A percentile compares a stretch with the other conserved stretches of the same genome.
Evolutionary conservation across 2,329 filamentous ascomycete genomes (phyloP).

Genomic region (Blumeriella jaapii): DNA sequence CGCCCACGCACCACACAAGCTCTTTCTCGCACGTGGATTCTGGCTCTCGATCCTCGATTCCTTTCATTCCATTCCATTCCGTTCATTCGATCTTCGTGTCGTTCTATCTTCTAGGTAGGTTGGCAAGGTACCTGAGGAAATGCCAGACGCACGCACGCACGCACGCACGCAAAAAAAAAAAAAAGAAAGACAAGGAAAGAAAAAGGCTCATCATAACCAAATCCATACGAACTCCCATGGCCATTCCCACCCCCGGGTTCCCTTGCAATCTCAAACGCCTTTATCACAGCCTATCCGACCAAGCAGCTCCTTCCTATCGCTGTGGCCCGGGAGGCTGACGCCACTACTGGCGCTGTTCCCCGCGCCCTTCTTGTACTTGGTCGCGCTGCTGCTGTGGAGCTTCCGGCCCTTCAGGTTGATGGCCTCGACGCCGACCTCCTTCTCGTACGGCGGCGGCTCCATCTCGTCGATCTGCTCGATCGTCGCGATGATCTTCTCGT

Average conservation of each 20-base stretch:
- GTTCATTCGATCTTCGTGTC: too few species aligned
- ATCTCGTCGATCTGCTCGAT: slow-evolving; percentile 10
- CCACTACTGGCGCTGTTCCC: slow-evolving; percentile 24
- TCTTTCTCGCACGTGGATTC: too few species aligned
- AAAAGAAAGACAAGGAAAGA: too few species aligned
- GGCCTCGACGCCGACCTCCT: slow-evolving; percentile 64
- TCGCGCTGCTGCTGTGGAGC: slow-evolving; percentile 15
- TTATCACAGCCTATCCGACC: slow-evolving; percentile 29
- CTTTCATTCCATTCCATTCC: too few species aligned
- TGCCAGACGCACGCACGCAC: too few species aligned
- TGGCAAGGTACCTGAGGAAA: too few species aligned
- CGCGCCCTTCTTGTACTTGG: slow-evolving; percentile 21
- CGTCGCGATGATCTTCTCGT: slow-evolving; percentile 15
- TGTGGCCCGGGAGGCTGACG: slow-evolving; percentile 25
- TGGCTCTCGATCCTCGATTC: too few species aligned
- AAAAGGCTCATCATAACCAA: too few species aligned
- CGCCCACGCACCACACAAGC: too few species aligned
- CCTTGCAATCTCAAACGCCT: slow-evolving; percentile 16
- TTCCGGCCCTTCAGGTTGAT: slow-evolving; percentile 47
- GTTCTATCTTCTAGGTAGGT: too few species aligned
- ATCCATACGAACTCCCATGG: background rate
- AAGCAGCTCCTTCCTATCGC: slow-evolving; percentile 27
- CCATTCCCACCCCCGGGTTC: background rate
- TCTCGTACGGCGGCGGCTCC: slow-evolving; percentile 42
- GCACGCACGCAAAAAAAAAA: too few species aligned